A percentile compares a stretch with the other conserved stretches of the same genome.
phyloP scores from a whole-genome alignment of 352 stramenopile genomes.

The Globisporangium okanoganense region DNA sequence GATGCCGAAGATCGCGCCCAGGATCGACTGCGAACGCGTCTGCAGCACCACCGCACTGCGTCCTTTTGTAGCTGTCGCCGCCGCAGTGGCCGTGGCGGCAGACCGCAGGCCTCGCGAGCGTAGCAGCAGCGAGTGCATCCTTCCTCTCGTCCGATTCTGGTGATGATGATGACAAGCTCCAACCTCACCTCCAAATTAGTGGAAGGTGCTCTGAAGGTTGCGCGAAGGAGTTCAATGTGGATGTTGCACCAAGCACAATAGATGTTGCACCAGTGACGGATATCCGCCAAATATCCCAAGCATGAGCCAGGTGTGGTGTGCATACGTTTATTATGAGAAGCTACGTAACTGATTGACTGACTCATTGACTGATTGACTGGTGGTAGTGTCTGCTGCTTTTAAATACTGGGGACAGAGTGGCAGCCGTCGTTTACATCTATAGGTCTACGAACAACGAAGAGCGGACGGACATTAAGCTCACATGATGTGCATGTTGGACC shows the following conservation, averaged over 20 bases:
- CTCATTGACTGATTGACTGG: background rate
- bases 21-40: conserved; percentile 51
- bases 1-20: conserved; percentile 78
- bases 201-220: background rate
- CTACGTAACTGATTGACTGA: background rate
- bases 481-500: conserved; percentile 75
- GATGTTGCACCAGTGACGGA: background rate
- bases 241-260: background rate
- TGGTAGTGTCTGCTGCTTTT: conserved; percentile 8
- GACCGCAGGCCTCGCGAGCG: background rate
- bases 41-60: background rate
- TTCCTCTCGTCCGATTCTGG: background rate
- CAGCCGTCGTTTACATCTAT: conserved; percentile 7
- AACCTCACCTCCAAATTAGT: background rate
- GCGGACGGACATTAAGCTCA: conserved; percentile 22
- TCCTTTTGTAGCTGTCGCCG: background rate
- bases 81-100: background rate
- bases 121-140: background rate
- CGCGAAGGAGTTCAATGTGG: background rate
- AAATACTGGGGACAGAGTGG: conserved; percentile 14
- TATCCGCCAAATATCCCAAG: background rate
- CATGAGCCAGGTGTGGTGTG: no score
- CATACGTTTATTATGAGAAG: background rate
- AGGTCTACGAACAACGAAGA: background rate
- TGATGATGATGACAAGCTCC: conserved; percentile 6